phyloP scores from a whole-genome alignment of 164 flowering plant genomes.

The Sextonia rubra region DNA sequence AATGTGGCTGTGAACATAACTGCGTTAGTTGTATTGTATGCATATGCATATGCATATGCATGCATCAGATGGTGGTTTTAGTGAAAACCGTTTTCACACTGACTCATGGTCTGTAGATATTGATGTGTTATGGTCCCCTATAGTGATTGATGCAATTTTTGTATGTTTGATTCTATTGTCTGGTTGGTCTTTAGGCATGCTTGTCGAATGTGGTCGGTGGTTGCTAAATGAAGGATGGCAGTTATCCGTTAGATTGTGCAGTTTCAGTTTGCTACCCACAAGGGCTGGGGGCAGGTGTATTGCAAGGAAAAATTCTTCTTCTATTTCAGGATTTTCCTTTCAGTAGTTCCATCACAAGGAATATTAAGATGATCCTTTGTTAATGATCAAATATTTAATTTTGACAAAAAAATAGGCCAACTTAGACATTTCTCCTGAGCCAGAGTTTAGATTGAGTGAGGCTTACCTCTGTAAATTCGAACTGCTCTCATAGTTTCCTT shows the following conservation, averaged over 20 bases:
- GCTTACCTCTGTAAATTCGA: too few relatives aligned
- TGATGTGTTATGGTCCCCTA: not conserved
- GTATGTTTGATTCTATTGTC: slow-evolving; percentile 1
- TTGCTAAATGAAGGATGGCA: slow-evolving; percentile 19
- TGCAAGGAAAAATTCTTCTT: not conserved
- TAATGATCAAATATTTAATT: too few relatives aligned
- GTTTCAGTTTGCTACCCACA: slow-evolving; percentile 1
- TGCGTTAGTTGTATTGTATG: slow-evolving; percentile 10
- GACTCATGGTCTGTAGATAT: not conserved
- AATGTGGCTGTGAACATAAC: not conserved
- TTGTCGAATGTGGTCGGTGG: slow-evolving; percentile 20
- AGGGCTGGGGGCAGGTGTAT: not conserved
- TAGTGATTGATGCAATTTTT: not conserved
- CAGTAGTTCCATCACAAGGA: too few relatives aligned
- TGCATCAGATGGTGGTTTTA: slow-evolving; percentile 4
- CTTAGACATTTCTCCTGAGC: too few relatives aligned
- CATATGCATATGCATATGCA: too few relatives aligned
- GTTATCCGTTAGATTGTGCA: slow-evolving; percentile 13
- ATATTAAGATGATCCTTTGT: too few relatives aligned
- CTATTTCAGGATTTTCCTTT: not conserved
- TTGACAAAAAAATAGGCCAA: too few relatives aligned
- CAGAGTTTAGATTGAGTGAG: too few relatives aligned
- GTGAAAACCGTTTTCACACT: too few relatives aligned
- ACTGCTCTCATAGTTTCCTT: too few relatives aligned
- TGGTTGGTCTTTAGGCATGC: slow-evolving; percentile 15